phyloP scores from a whole-genome alignment of 257 asterid genomes.

The Lithospermum erythrorhizon region DNA sequence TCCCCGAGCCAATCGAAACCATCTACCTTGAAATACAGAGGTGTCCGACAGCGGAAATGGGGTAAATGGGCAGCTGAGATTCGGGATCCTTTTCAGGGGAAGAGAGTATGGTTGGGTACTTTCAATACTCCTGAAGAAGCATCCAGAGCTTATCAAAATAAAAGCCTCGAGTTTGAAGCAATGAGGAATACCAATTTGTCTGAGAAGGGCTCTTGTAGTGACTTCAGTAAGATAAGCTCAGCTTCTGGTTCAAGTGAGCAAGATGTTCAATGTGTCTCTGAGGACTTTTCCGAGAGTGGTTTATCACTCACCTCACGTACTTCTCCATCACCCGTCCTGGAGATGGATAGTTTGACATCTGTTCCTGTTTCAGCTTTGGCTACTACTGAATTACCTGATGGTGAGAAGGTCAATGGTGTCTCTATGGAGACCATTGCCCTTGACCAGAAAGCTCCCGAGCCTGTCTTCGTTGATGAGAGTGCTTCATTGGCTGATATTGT shows the following conservation, averaged over 20 bases:
- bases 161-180: conserved; percentile 54
- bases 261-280: conserved; percentile 19
- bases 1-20: conserved; percentile 12
- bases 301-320: conserved; percentile 37
- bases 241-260: conserved; percentile 12
- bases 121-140: conserved; percentile 66
- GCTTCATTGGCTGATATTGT: conserved; percentile 32
- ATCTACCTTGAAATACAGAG: conserved; percentile 29
- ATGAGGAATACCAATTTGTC: conserved; percentile 17
- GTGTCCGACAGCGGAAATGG: conserved; percentile 86
- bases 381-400: background rate
- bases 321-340: conserved; percentile 46
- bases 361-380: conserved; percentile 7
- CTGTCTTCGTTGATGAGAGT: conserved; percentile 16
- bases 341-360: conserved; percentile 34
- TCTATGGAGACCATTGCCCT: conserved; percentile 4
- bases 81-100: conserved; percentile 61
- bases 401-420: background rate
- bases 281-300: conserved; percentile 37
- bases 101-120: conserved; percentile 83
- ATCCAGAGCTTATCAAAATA: conserved; percentile 50
- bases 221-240: conserved; percentile 9
- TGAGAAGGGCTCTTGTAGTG: conserved; percentile 19
- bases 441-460: conserved; percentile 15
- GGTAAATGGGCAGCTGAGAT: conserved; percentile 97